Percentiles rank a stretch among this genome's conserved stretches.
phyloP scores from a whole-genome alignment of 345 rosid genomes.

The Arabis alpina region DNA sequence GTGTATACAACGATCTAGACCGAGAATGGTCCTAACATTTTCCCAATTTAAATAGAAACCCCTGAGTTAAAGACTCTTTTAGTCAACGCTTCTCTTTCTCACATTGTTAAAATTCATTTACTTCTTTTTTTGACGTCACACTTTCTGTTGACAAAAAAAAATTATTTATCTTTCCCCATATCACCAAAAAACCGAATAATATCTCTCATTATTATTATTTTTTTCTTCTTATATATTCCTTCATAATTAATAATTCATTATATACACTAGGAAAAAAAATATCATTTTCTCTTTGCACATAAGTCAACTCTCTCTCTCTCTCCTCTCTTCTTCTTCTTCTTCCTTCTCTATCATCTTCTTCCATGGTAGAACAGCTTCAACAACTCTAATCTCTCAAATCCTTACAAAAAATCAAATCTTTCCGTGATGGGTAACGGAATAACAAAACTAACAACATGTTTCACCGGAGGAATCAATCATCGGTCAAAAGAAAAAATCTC shows the following conservation, averaged over 20 bases:
- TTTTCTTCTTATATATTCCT: slow-evolving; percentile 20
- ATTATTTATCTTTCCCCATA: not conserved
- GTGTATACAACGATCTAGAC: not conserved
- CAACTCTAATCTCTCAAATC: not conserved
- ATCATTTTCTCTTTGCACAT: slow-evolving; percentile 9
- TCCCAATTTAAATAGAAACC: slow-evolving; percentile 25
- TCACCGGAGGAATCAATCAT: slow-evolving; percentile 54
- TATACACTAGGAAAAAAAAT: not conserved
- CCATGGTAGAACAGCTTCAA: slow-evolving; percentile 17
- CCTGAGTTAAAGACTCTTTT: slow-evolving; percentile 28
- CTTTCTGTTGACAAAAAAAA: slow-evolving; percentile 17
- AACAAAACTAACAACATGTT: slow-evolving; percentile 71
- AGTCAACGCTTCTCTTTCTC: slow-evolving; percentile 40
- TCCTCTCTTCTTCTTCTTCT: slow-evolving; percentile 12
- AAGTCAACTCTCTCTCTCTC: slow-evolving; percentile 68
- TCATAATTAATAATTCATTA: not conserved
- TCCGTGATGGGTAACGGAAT: slow-evolving; percentile 74
- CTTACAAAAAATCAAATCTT: slow-evolving; percentile 22
- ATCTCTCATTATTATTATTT: slow-evolving; percentile 13
- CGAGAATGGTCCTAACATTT: slow-evolving; percentile 33
- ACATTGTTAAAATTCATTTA: slow-evolving; percentile 7
- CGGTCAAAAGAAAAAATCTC: slow-evolving; percentile 49
- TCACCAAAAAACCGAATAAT: slow-evolving; percentile 29
- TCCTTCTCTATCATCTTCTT: slow-evolving; percentile 12
- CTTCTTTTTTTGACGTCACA: slow-evolving; percentile 32